These are phyloP conservation scores for Jaenimonas drosophilae DNA, from an alignment of 208 protist genomes.

Conservation along the genomic window DNA sequence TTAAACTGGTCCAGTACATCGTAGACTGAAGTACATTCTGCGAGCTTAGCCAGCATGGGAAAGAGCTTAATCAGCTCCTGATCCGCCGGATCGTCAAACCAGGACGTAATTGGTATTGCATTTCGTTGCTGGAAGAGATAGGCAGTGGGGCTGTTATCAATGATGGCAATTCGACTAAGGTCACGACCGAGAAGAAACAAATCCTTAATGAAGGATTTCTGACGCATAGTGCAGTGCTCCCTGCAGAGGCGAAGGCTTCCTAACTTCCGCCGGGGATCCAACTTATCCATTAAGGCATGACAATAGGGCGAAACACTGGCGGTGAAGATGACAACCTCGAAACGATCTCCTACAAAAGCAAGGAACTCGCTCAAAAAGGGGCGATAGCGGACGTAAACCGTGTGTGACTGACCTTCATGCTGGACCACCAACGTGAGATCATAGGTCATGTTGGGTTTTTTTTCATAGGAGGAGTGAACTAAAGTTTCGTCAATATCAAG, in stretches of 20 bases:
- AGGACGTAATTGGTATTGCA: slow-evolving; percentile 47
- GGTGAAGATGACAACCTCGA: slow-evolving; percentile 63
- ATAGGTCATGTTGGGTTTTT: slow-evolving; percentile 18
- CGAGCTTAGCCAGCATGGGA: slow-evolving; percentile 23
- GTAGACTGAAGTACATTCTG: slow-evolving; percentile 34
- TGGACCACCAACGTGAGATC: slow-evolving; percentile 19
- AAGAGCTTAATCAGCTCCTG: slow-evolving; percentile 32
- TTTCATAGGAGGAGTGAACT: slow-evolving; percentile 33
- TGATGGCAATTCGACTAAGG: slow-evolving; percentile 25
- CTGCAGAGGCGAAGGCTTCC: slow-evolving; percentile 36
- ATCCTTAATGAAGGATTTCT: slow-evolving; percentile 51
- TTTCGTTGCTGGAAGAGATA: slow-evolving; percentile 73
- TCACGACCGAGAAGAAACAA: slow-evolving; percentile 33
- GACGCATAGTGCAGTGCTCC: slow-evolving; percentile 34
- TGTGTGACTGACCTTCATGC: slow-evolving; percentile 11
- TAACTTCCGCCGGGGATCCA: slow-evolving; percentile 31
- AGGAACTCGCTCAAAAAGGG: slow-evolving; percentile 49
- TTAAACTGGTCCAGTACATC: slow-evolving; percentile 40
- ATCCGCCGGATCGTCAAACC: slow-evolving; percentile 47
- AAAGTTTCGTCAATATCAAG: slow-evolving; percentile 52
- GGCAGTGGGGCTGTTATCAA: slow-evolving; percentile 58
- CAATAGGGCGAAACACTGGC: slow-evolving; percentile 41
- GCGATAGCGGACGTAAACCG: slow-evolving; percentile 38
- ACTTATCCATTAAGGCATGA: slow-evolving; percentile 28
- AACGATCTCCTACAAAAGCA: slow-evolving; percentile 20